A percentile compares a stretch with the other conserved stretches of the same genome.
These are phyloP conservation scores for Auriculariales sp. DNA, from an alignment of 768 basidiomycete species.

Conservation along the genomic window DNA sequence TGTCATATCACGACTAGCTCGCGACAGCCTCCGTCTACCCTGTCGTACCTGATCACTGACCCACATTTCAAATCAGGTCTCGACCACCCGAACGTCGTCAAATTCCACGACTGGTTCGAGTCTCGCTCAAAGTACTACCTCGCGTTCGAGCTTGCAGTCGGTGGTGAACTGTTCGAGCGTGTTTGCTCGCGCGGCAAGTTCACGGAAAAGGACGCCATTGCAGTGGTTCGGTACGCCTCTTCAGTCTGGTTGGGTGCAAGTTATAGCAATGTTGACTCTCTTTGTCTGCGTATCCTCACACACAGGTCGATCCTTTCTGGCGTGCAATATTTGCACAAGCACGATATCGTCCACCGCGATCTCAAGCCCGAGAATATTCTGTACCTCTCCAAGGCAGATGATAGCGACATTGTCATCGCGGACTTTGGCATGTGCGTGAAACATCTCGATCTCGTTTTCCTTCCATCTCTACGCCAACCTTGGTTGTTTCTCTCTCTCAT, in stretches of 20 bases:
- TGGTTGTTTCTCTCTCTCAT: neutral
- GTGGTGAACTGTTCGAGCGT: conserved; percentile 89
- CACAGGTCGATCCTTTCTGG: conserved; percentile 68
- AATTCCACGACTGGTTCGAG: conserved; percentile 95
- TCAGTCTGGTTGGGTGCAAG: neutral
- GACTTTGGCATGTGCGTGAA: conserved; percentile 86
- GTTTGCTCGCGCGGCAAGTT: conserved; percentile 79
- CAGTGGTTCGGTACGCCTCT: conserved; percentile 47
- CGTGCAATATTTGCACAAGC: conserved; percentile 77
- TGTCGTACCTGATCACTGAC: too few relatives aligned
- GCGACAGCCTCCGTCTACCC: too few relatives aligned
- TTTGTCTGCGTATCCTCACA: neutral
- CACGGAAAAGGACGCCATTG: conserved; percentile 80
- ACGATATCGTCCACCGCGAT: conserved; percentile 93
- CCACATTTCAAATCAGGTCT: too few relatives aligned
- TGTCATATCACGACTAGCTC: too few relatives aligned
- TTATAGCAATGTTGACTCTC: neutral
- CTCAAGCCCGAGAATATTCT: conserved; percentile 98
- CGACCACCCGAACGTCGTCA: conserved; percentile 88
- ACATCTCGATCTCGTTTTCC: neutral
- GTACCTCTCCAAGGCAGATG: conserved; percentile 59
- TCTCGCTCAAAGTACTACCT: conserved; percentile 88
- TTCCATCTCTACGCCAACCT: neutral
- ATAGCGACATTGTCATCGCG: conserved; percentile 85
- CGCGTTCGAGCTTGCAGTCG: conserved; percentile 85